A percentile compares a stretch with the other conserved stretches of the same genome.
Conservation (phyloP, 768 basidiomycete species). For the Ramaria rubella region DNA sequence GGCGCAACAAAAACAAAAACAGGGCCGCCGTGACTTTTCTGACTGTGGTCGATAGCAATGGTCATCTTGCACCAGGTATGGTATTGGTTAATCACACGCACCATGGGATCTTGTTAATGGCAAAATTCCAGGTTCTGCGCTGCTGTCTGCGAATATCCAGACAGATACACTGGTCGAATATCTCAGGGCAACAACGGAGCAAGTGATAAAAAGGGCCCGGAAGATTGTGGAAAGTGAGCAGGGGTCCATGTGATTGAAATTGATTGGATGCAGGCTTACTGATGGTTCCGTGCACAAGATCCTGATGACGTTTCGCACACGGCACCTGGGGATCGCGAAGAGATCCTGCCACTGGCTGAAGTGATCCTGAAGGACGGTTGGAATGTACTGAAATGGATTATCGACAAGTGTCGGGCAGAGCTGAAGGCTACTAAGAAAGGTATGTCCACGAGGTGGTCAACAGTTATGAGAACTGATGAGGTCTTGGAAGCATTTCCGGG, state of each 20-base stretch:
- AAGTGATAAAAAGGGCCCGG: neutral
- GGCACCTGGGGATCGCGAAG: neutral
- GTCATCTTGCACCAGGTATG: slow-evolving; percentile 14
- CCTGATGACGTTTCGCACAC: no score
- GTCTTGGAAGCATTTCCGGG: neutral
- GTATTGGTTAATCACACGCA: neutral
- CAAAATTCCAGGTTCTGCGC: neutral
- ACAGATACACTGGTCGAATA: neutral
- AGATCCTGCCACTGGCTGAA: neutral
- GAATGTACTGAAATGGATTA: slow-evolving; percentile 13
- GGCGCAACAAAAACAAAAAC: slow-evolving; percentile 16
- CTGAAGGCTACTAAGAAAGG: neutral
- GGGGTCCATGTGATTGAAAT: no score
- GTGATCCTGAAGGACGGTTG: slow-evolving; percentile 5
- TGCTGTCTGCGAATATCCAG: neutral
- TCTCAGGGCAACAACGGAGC: neutral
- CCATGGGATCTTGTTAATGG: slow-evolving; percentile 3
- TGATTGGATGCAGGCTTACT: neutral
- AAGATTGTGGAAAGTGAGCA: slow-evolving; percentile 12
- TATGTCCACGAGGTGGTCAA: slow-evolving; percentile 7
- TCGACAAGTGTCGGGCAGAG: slow-evolving; percentile 12
- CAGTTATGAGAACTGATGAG: neutral
- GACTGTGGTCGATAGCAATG: slow-evolving; percentile 6
- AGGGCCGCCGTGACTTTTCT: slow-evolving; percentile 14
- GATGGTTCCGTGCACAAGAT: neutral